Conservation (phyloP, 768 basidiomycete genomes). For the Austroboletus festivus region DNA sequence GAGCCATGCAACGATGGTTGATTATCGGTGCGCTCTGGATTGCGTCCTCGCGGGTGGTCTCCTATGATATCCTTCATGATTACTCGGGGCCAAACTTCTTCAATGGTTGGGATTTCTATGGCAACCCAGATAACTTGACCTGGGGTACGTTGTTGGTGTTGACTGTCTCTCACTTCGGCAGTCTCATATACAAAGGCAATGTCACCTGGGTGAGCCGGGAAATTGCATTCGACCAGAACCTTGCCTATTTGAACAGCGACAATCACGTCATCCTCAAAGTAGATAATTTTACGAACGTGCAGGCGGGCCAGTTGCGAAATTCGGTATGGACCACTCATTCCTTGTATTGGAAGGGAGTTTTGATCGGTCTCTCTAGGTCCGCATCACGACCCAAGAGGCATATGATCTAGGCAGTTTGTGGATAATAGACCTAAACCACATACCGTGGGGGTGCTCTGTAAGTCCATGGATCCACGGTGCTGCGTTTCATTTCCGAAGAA, state of each 20-base stretch:
- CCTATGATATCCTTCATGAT: conserved; percentile 40
- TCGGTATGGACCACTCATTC: conserved; percentile 39
- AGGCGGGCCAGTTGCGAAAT: conserved; percentile 50
- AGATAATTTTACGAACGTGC: conserved; percentile 62
- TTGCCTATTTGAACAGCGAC: conserved; percentile 58
- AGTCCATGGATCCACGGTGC: conserved; percentile 26
- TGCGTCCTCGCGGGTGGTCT: conserved; percentile 2
- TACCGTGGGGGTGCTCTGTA: conserved; percentile 59
- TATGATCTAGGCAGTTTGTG: conserved; percentile 45
- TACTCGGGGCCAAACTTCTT: conserved; percentile 53
- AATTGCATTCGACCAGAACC: conserved; percentile 43
- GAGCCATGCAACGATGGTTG: conserved; percentile 12
- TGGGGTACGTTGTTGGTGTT: conserved; percentile 31
- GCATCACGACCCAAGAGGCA: conserved; percentile 41
- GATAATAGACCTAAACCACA: conserved; percentile 44
- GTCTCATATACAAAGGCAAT: conserved; percentile 43
- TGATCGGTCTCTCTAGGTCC: conserved; percentile 31
- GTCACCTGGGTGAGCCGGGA: conserved; percentile 54
- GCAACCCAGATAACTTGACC: conserved; percentile 46
- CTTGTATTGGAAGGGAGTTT: neutral
- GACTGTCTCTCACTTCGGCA: neutral
- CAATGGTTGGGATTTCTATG: conserved; percentile 53
- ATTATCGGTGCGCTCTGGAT: conserved; percentile 1
- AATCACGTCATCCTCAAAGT: conserved; percentile 72
- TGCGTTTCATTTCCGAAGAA: conserved; percentile 3